phyloP scores from a whole-genome alignment of 73 alveolate genomes.

The Paramecium bursaria region DNA sequence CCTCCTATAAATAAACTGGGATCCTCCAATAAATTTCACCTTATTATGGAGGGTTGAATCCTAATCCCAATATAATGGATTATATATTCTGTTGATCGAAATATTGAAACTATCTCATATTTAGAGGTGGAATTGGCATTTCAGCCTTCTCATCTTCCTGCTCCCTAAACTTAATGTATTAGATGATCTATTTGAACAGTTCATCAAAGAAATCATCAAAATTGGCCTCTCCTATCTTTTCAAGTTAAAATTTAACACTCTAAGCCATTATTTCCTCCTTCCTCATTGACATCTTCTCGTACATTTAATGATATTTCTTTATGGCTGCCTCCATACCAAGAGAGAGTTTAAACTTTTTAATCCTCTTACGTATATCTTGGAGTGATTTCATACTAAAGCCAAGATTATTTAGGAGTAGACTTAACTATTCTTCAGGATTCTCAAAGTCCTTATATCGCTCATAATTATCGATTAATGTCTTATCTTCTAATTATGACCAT shows the following conservation, averaged over 20 bases:
- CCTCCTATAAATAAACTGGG: neutral
- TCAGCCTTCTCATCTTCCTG: neutral
- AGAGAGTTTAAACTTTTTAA: slow-evolving; percentile 70
- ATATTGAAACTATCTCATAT: slow-evolving; percentile 8
- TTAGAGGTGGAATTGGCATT: slow-evolving; percentile 54
- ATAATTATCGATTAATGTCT: slow-evolving; percentile 75
- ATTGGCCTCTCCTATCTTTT: slow-evolving; percentile 23
- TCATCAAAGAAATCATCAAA: slow-evolving; percentile 9
- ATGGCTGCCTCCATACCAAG: slow-evolving; percentile 74
- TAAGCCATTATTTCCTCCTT: slow-evolving; percentile 53
- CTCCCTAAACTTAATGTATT: slow-evolving; percentile 25
- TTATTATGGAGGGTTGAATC: slow-evolving; percentile 9
- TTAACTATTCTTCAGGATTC: slow-evolving; percentile 67
- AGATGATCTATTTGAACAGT: neutral
- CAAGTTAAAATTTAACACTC: slow-evolving; percentile 6
- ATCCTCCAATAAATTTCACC: slow-evolving; percentile 60
- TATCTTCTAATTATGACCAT: slow-evolving; percentile 84
- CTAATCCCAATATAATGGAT: slow-evolving; percentile 16
- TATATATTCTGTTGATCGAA: slow-evolving; percentile 9
- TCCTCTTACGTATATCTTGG: slow-evolving; percentile 74
- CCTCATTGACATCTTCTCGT: slow-evolving; percentile 51
- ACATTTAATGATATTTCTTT: neutral
- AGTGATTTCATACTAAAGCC: slow-evolving; percentile 73
- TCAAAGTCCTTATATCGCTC: slow-evolving; percentile 74
- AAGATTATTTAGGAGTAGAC: slow-evolving; percentile 64